Conservation (phyloP, 2,329 filamentous ascomycete species). For the Fusarium sp. region DNA sequence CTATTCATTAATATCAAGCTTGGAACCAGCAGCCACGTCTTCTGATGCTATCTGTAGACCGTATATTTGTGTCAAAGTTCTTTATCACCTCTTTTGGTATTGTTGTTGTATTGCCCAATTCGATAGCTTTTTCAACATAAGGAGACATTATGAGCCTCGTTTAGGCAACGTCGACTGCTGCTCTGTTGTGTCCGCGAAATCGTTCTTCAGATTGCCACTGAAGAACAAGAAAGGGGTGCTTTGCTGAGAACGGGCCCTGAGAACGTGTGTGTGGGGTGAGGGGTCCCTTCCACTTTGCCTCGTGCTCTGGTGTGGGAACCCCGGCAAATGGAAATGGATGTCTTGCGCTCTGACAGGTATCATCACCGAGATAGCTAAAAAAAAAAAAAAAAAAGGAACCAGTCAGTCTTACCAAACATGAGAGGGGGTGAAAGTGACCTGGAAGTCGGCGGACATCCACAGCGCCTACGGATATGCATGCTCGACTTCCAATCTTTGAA, state of each 20-base stretch:
- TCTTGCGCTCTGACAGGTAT: constrained; percentile 34
- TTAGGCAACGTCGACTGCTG: not conserved
- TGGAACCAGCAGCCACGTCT: not conserved
- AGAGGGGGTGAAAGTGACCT: not conserved
- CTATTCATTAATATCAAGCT: not conserved
- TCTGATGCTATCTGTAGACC: not conserved
- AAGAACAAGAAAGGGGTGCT: constrained; percentile 24
- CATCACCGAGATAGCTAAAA: constrained; percentile 34
- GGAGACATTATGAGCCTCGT: not conserved
- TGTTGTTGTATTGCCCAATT: not conserved
- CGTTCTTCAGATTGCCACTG: not conserved
- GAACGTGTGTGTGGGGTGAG: constrained; percentile 14
- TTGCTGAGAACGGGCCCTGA: not conserved
- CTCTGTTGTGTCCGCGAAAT: not conserved
- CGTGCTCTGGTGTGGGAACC: constrained; percentile 19
- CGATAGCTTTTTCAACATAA: not conserved
- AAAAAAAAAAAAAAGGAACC: not conserved
- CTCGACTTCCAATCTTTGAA: not conserved
- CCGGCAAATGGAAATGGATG: constrained; percentile 14
- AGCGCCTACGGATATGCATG: not conserved
- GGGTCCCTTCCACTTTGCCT: constrained; percentile 18
- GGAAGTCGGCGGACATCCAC: not conserved
- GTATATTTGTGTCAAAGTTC: not conserved
- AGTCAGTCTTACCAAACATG: not conserved
- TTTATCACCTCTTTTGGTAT: not conserved